These are phyloP conservation scores for Alternaria burnsii DNA, from an alignment of 2,329 filamentous ascomycete species.

Conservation along the genomic window DNA sequence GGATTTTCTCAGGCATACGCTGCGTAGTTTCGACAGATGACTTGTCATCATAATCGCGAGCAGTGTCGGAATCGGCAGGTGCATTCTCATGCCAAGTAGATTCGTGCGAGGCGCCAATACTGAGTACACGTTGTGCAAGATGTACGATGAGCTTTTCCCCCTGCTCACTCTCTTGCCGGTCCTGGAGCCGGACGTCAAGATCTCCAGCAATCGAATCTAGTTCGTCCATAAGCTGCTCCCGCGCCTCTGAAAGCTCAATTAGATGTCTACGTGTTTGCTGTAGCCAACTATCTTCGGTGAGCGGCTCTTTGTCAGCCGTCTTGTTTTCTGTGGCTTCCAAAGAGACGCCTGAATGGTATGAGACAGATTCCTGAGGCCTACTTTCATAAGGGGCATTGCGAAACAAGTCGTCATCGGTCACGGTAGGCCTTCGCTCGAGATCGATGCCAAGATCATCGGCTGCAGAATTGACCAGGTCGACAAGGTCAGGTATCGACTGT, in stretches of 20 bases:
- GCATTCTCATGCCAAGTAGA: not conserved
- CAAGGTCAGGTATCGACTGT: constrained; percentile 46
- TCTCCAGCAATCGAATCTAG: constrained; percentile 44
- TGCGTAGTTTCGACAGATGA: not conserved
- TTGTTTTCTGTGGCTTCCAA: constrained; percentile 10
- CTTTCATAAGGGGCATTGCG: constrained; percentile 32
- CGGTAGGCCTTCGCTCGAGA: constrained; percentile 32
- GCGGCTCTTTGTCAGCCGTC: constrained; percentile 11
- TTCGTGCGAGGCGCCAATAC: no score
- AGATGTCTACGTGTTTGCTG: constrained; percentile 30
- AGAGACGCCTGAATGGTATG: not conserved
- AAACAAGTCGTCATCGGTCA: constrained; percentile 38
- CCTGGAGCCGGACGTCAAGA: constrained; percentile 33
- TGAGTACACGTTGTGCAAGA: not conserved
- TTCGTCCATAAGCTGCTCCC: constrained; percentile 33
- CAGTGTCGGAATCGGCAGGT: not conserved
- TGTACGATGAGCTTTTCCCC: not conserved
- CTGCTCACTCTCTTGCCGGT: constrained; percentile 2
- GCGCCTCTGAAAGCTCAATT: constrained; percentile 31
- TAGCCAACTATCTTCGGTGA: constrained; percentile 29
- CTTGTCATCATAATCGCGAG: not conserved
- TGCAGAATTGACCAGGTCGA: constrained; percentile 48
- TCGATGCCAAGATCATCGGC: constrained; percentile 49
- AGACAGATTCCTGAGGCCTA: constrained; percentile 11
- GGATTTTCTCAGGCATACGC: not conserved